phyloP scores from a whole-genome alignment of 306 rosid species.

The Acmispon strigosus region DNA sequence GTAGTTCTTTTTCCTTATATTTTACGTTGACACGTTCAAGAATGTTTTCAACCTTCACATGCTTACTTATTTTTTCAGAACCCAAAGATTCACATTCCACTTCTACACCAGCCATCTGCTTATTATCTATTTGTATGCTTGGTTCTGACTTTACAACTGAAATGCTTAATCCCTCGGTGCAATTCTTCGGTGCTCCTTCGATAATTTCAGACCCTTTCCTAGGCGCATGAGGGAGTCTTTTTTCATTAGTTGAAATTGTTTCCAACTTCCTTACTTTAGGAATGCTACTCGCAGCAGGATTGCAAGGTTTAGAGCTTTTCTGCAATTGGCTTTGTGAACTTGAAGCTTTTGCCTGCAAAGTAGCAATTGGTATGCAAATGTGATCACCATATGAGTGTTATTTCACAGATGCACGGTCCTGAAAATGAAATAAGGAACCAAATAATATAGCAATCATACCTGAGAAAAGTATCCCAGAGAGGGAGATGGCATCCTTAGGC shows the following conservation, averaged over 20 bases:
- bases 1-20: constrained; percentile 20
- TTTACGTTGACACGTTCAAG: constrained; percentile 12
- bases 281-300: constrained; percentile 18
- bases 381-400: constrained; percentile 3
- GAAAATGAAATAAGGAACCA: constrained; percentile 2
- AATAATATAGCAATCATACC: constrained; percentile 32
- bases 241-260: constrained; percentile 23
- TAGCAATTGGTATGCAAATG: background rate
- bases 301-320: constrained; percentile 39
- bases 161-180: constrained; percentile 7
- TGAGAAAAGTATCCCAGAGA: constrained; percentile 75
- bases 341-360: constrained; percentile 50
- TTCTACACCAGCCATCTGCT: constrained; percentile 13
- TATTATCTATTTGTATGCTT: constrained; percentile 18
- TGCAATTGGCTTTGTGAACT: constrained; percentile 28
- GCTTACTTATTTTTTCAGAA: constrained; percentile 12
- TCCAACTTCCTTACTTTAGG: constrained; percentile 35
- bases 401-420: background rate
- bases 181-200: constrained; percentile 16
- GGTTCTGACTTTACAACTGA: constrained; percentile 27
- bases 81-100: constrained; percentile 7
- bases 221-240: constrained; percentile 28
- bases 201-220: constrained; percentile 18
- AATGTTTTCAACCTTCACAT: constrained; percentile 14
- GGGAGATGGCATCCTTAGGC: constrained; percentile 94